A percentile compares a stretch with the other conserved stretches of the same genome.
These are phyloP conservation scores for Fusarium beomiforme DNA, from an alignment of 2,329 filamentous ascomycete species.

Conservation along the genomic window DNA sequence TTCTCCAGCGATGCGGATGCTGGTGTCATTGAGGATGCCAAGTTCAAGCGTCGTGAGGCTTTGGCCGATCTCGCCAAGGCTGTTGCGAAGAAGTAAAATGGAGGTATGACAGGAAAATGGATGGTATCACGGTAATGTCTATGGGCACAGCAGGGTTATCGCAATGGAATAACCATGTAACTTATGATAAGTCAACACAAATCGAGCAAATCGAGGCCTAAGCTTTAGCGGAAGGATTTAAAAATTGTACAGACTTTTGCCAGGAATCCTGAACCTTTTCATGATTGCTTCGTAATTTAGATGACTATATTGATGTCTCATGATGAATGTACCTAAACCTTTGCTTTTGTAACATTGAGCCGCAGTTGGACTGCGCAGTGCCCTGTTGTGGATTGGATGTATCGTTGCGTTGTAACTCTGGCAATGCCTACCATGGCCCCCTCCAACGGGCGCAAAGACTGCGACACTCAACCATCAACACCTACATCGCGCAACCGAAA, in stretches of 20 bases:
- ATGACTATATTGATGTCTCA: too few species aligned
- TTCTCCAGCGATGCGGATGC: conserved; percentile 78
- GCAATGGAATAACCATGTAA: conserved; percentile 5
- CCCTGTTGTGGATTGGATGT: too few species aligned
- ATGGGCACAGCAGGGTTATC: background rate
- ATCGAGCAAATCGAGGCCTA: background rate
- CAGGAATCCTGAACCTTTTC: too few species aligned
- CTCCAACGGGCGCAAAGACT: background rate
- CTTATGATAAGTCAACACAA: background rate
- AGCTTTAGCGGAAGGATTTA: background rate
- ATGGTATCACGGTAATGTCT: background rate
- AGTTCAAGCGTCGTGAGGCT: conserved; percentile 79
- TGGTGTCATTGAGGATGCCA: conserved; percentile 77
- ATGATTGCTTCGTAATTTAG: too few species aligned
- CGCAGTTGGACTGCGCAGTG: too few species aligned
- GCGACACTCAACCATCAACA: fast-evolving
- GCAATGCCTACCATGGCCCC: background rate
- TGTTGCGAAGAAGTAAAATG: conserved; percentile 46
- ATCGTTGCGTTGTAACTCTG: background rate
- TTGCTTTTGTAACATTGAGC: too few species aligned
- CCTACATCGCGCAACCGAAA: too few species aligned
- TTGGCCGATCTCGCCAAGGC: conserved; percentile 71
- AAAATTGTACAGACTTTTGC: background rate
- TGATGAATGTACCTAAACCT: too few species aligned
- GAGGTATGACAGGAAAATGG: background rate